Conservation (phyloP, 805 yeast species). For the Barnettozyma pratensis region DNA sequence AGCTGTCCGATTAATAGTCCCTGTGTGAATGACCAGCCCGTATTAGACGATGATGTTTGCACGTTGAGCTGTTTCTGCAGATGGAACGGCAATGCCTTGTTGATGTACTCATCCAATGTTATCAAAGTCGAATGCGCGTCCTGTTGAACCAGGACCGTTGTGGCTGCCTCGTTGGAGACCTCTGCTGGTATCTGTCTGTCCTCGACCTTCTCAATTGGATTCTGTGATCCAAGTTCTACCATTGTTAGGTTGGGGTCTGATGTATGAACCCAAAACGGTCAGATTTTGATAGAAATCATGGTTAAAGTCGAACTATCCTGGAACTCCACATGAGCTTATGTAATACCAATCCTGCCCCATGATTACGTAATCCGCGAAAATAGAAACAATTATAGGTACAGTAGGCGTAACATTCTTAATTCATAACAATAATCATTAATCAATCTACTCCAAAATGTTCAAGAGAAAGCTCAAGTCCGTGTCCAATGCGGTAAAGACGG, state of each 20-base stretch:
- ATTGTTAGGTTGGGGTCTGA: too few species aligned
- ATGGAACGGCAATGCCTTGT: constrained; percentile 30
- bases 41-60: constrained; percentile 11
- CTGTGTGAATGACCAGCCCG: constrained; percentile 68
- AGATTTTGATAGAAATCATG: too few species aligned
- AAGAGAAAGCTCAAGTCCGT: constrained; percentile 28
- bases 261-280: too few species aligned
- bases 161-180: constrained; percentile 6
- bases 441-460: constrained; percentile 24
- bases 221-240: too few species aligned
- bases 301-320: too few species aligned
- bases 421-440: background rate
- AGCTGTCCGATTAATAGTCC: constrained; percentile 72
- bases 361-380: too few species aligned
- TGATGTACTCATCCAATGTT: constrained; percentile 34
- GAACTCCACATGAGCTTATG: too few species aligned
- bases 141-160: constrained; percentile 20
- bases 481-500: constrained; percentile 30
- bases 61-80: constrained; percentile 28
- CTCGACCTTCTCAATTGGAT: too few species aligned
- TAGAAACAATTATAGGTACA: too few species aligned
- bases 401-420: too few species aligned
- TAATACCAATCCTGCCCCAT: too few species aligned
- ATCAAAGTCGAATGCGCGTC: constrained; percentile 25
- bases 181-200: background rate